Evolutionary conservation across 306 rosid species (phyloP), one percentile per base, ranked within the genome.

Genomic region (Biancaea sappan): DNA sequence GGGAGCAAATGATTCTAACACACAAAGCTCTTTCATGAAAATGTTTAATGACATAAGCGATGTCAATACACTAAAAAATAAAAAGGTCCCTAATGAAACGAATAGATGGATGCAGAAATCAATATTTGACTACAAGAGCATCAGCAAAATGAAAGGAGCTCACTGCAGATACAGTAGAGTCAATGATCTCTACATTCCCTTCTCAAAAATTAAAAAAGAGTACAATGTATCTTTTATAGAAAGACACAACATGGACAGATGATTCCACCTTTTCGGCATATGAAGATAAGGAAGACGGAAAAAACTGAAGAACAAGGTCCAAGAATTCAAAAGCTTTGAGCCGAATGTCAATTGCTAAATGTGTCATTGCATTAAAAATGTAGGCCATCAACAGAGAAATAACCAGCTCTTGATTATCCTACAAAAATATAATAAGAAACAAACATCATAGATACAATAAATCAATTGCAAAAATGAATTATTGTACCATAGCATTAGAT

Each of bases 301-400:
- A 62, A 76, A 78, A 85, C 80, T 88, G 80, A 48, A 91, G 84
- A 68, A 88, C 87, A 37, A 89, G 97, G 74, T 88, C 93, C 76
- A 91, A 78, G 81, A 90, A 85, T 82, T 84, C 86, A 79, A 91
- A 90, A 71, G 97, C 90, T 90, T 86, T 94, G 82, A 88, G 72
- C 82, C 95, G 90, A 74, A 90, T 85, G 43, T 90, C 93, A 79
- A 87, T 76, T 32, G 88, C 80, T 68, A 88, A 86, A 87, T 90
- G 81, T 12, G 88, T 88, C 98, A 94, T 88, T n/a, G 98, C 96
- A 65, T 88, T 84, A 66, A 91, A 91, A 76, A 91, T 84, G 87
- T 88, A 90, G 29, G 89, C 78, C 96, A 88, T 91, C 83, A 88
- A 63, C 66, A 88, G 80, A 70, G 96, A 91, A 60, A 82, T 46